Conservation (phyloP, 768 basidiomycete species). For the Russula virescens region DNA sequence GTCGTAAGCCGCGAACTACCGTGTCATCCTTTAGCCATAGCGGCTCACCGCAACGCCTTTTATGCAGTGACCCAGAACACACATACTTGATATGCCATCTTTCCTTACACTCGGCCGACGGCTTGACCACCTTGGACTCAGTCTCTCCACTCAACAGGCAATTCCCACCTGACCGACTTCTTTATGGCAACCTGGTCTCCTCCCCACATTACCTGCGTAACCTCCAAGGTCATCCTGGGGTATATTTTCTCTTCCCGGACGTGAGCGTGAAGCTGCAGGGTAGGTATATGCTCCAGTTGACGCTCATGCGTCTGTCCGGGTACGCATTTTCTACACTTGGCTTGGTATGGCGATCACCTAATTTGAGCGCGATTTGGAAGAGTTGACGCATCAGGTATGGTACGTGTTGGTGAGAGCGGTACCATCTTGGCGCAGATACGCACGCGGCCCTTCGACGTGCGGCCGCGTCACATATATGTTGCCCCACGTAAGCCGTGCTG, state of each 20-base stretch:
- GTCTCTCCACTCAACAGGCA: slow-evolving; percentile 49
- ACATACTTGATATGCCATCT: slow-evolving; percentile 85
- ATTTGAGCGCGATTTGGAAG: slow-evolving; percentile 40
- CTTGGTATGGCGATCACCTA: background rate
- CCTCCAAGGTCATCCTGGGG: slow-evolving; percentile 70
- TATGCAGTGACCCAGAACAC: slow-evolving; percentile 67
- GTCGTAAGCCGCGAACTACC: slow-evolving; percentile 56
- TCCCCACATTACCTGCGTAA: slow-evolving; percentile 77
- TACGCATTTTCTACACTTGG: slow-evolving; percentile 35
- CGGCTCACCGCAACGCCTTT: slow-evolving; percentile 1
- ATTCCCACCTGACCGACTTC: slow-evolving; percentile 47
- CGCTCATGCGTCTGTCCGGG: slow-evolving; percentile 70
- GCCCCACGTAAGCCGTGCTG: slow-evolving; percentile 59
- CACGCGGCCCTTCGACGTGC: slow-evolving; percentile 74
- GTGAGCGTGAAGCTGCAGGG: slow-evolving; percentile 80
- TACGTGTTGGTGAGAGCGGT: slow-evolving; percentile 45
- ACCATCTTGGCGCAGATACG: slow-evolving; percentile 63
- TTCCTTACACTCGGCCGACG: slow-evolving; percentile 68
- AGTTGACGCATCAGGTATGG: slow-evolving; percentile 42
- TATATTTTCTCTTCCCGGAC: slow-evolving; percentile 89
- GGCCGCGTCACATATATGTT: slow-evolving; percentile 64
- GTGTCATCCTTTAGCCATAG: slow-evolving; percentile 17
- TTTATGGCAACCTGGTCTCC: slow-evolving; percentile 84
- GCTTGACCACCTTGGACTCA: slow-evolving; percentile 55
- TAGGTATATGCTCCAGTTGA: slow-evolving; percentile 67